Conservation (phyloP, 768 basidiomycete species). For the Boletus speciosus region DNA sequence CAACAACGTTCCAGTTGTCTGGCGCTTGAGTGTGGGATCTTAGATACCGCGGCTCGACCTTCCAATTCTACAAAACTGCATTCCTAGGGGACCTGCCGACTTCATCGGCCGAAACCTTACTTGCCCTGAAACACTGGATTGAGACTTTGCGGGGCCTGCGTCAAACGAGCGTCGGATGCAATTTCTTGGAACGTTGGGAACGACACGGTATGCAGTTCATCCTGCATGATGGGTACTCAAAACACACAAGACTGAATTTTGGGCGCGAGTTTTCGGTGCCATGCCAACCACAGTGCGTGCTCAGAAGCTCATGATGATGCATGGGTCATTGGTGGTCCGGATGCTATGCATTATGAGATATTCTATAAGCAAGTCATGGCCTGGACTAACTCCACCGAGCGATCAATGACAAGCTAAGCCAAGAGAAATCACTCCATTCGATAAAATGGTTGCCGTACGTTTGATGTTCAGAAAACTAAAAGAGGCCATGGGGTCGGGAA, state of each 20-base stretch:
- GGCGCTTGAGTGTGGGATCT: background rate
- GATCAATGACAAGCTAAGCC: constrained; percentile 5
- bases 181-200: background rate
- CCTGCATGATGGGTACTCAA: too few species aligned
- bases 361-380: background rate
- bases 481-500: constrained; percentile 1
- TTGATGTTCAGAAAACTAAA: background rate
- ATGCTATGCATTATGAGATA: background rate
- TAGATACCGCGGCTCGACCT: background rate
- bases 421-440: background rate
- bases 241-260: background rate
- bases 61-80: background rate
- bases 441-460: constrained; percentile 2
- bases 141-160: background rate
- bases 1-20: background rate
- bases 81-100: background rate
- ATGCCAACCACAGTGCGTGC: background rate
- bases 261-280: background rate
- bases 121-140: constrained; percentile 2
- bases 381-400: constrained; percentile 8
- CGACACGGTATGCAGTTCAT: background rate
- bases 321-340: background rate
- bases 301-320: background rate
- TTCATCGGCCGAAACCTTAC: constrained; percentile 2
- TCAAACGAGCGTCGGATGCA: background rate